Evolutionary conservation across 768 basidiomycete genomes (phyloP).

Genomic region (Pleurotus tuber-regium): DNA sequence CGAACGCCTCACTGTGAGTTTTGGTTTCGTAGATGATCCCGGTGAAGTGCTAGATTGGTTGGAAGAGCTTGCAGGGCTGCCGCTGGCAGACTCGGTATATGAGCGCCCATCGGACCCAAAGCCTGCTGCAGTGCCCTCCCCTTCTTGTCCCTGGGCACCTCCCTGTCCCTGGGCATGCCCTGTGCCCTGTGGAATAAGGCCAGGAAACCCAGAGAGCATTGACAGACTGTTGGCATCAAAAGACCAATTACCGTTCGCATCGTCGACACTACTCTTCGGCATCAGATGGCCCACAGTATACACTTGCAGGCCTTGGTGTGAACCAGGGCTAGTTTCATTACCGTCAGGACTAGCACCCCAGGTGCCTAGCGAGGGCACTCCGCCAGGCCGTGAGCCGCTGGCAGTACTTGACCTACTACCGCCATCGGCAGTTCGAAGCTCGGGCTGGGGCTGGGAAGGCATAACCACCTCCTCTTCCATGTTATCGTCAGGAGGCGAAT

Average conservation of each 20-base stretch:
- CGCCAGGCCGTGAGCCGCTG: background rate
- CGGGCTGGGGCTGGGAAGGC: slow-evolving; percentile 14
- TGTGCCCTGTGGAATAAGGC: slow-evolving; percentile 3
- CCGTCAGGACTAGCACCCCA: slow-evolving; percentile 2
- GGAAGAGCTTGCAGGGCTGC: slow-evolving; percentile 11
- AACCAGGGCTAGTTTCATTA: slow-evolving; percentile 15
- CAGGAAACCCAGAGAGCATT: slow-evolving; percentile 12
- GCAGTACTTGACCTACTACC: slow-evolving; percentile 3
- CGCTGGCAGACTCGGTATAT: background rate
- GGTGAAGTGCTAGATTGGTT: slow-evolving; percentile 14
- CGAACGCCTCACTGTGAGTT: slow-evolving; percentile 67
- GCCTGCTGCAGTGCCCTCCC: slow-evolving; percentile 13
- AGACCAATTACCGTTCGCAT: slow-evolving; percentile 59
- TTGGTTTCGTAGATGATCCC: slow-evolving; percentile 28
- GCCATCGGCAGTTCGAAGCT: slow-evolving; percentile 1
- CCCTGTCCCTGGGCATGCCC: background rate
- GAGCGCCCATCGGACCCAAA: background rate
- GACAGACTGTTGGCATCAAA: slow-evolving; percentile 41
- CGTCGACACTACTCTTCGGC: slow-evolving; percentile 50
- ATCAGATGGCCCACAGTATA: slow-evolving; percentile 79
- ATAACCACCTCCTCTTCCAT: slow-evolving; percentile 23
- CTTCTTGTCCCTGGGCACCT: slow-evolving; percentile 13
- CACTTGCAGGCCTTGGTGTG: slow-evolving; percentile 72
- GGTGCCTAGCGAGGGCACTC: background rate
- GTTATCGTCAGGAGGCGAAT: background rate